Conservation (phyloP, 1,284 basidiomycete species). For the Serendipita sp. region DNA sequence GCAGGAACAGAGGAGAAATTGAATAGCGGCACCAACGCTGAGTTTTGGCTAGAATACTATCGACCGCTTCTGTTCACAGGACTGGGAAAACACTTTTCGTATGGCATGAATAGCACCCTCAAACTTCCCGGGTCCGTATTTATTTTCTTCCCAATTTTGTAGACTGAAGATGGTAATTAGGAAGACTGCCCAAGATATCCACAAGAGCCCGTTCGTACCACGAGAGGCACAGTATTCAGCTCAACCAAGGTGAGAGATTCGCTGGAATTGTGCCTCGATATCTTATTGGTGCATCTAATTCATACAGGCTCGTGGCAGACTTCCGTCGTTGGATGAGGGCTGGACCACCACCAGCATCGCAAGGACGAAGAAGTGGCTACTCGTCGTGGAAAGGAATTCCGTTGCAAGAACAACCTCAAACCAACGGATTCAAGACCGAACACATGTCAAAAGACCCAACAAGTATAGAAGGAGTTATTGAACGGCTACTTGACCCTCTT, state of each 20-base stretch:
- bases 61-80: constrained; percentile 72
- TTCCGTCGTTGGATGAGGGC: constrained; percentile 57
- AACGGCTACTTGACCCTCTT: constrained; percentile 47
- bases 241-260: not conserved
- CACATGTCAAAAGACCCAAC: constrained; percentile 30
- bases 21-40: constrained; percentile 22
- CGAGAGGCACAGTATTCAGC: constrained; percentile 19
- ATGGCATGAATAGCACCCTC: constrained; percentile 73
- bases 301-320: constrained; percentile 50
- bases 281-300: constrained; percentile 5
- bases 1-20: constrained; percentile 8
- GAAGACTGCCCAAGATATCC: constrained; percentile 51
- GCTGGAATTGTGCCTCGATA: not conserved
- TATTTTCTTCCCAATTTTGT: constrained; percentile 2
- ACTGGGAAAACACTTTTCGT: constrained; percentile 71
- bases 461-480: constrained; percentile 51
- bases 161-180: constrained; percentile 22
- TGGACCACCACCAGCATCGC: constrained; percentile 27
- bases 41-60: constrained; percentile 88
- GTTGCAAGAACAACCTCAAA: constrained; percentile 17
- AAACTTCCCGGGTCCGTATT: constrained; percentile 58
- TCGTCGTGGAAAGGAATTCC: constrained; percentile 21
- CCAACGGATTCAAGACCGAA: constrained; percentile 20
- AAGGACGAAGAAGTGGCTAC: constrained; percentile 28
- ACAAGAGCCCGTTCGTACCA: constrained; percentile 59